Evolutionary conservation across 306 rosid genomes (phyloP), one percentile per base, ranked within the genome.

Genomic region (Medicago arabica): DNA sequence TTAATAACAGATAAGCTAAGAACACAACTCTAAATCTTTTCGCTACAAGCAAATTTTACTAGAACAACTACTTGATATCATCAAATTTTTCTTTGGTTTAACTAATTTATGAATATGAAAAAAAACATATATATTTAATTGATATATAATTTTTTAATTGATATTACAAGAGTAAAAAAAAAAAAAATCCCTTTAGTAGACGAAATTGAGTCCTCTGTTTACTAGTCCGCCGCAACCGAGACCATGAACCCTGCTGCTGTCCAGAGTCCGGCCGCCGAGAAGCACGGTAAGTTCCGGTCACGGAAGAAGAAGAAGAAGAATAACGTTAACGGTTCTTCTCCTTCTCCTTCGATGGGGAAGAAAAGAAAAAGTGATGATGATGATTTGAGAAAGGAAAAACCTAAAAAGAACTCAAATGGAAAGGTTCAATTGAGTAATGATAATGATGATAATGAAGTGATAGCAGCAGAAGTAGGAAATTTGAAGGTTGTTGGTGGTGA

Each of bases 301-400:
- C 23, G 28, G 28, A 23, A 23, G 28, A 2, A 23, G 23, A 21
- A 21, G 23, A 21, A 21, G 28, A 23, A 1, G 28, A 23, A 23
- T 23, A 23, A 23, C 3, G n/a, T 44, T 12, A 4, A 44, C 31
- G 0, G 2, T 44, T 3, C n/a, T 46, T 2, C n/a, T 46, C 70
- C 28, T 23, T 23, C 28, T 23, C 28, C 90, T 15, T 3, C 73
- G 14, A 21, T 70, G 41, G 90, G 88, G 73, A 91, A 75, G 73
- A 91, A 75, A 80, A 89, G 91, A n/a, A 83, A 83, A 9, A 83
- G 83, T 9, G 82, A 62, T 44, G 85, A 44, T 44, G 50, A 40
- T 40, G 44, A 74, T 8, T 46, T 81, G 65, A 81, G 71, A 64
- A 83, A 71, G 49, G 86, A 82, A 1, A 68, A 86, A 38, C 80